Percentiles rank a stretch among this genome's conserved stretches.
These are phyloP conservation scores for Talaromyces funiculosus DNA, from an alignment of 2,329 filamentous ascomycete genomes.

Conservation along the genomic window DNA sequence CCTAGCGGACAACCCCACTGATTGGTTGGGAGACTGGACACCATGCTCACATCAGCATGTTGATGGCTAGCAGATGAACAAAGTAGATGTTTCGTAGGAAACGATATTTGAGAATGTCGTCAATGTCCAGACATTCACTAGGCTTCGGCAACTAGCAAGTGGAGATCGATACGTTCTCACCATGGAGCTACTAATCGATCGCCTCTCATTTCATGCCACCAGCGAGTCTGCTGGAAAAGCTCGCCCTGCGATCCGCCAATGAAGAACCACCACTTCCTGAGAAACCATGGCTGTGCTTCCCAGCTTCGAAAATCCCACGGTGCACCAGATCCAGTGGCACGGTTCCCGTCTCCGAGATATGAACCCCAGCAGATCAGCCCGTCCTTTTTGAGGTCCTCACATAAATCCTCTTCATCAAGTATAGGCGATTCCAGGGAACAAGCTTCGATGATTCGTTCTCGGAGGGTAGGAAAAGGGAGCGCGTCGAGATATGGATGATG, in stretches of 20 bases:
- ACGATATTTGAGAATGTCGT: not conserved
- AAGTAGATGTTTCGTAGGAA: not conserved
- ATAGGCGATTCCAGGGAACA: not conserved
- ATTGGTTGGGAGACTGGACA: not conserved
- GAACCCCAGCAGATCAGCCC: conserved; percentile 11
- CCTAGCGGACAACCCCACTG: not conserved
- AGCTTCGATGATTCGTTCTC: conserved; percentile 6
- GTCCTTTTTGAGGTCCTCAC: conserved; percentile 1
- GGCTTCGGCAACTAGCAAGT: not conserved
- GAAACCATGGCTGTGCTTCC: conserved; percentile 40
- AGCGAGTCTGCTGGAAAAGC: conserved; percentile 7
- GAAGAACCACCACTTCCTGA: conserved; percentile 34
- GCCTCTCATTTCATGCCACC: conserved; percentile 11
- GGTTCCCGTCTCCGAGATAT: not conserved
- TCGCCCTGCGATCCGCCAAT: conserved; percentile 18
- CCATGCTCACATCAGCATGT: not conserved
- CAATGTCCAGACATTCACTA: not conserved
- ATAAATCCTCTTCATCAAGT: conserved; percentile 4
- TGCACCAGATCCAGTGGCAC: conserved; percentile 27
- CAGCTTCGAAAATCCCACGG: conserved; percentile 40
- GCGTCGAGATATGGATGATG: conserved; percentile 10
- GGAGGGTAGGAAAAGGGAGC: conserved; percentile 5
- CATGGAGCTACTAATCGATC: conserved; percentile 7
- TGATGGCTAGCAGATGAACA: not conserved
- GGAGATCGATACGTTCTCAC: not conserved